Base-by-base conservation (phyloP, 169 alveolate genomes). In the Theileria orientalis region DNA sequence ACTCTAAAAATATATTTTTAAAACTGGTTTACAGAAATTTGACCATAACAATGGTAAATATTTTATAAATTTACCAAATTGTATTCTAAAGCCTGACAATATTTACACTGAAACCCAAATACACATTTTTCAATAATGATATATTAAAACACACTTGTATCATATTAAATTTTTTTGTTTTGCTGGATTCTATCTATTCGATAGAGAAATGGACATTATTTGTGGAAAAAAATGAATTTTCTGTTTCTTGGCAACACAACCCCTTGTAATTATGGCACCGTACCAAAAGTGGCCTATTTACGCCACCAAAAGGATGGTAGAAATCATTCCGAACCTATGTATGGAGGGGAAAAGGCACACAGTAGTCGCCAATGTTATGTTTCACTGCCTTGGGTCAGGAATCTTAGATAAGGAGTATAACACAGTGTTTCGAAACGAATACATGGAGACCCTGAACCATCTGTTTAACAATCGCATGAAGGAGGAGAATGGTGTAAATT, bases 301-400 rank as follows among this genome's bases (percentile, higher is more conserved):
- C 69, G 89, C 85, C 60, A 57, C 83, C 21, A 74, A 74, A 37
- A 71, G 84, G 32, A 29, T 82, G 70, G 71, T 54, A 21, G 84
- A 72, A 25, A 49, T 82, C 29, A 42, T 82, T 19, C 89, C 89
- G 37, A 56, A 68, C n/a, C 84, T 82, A 14, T 82, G 89, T 29
- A 46, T 71, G 33, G 1, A 40, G 11, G 89, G 89, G 1, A 74
- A 82, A 7, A 23, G 46, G 21, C 82, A 73, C 52, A 73, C 84
- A 0, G 41, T 82, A 11, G 89, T 82, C 1, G 78, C 89, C 1
- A 82, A 82, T 35, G 78, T 82, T 2, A 29, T 82, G 9, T 82
- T 82, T 63, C 89, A 82, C 74, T 74, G 46, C 69, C 33, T 74
- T 14, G 84, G 80, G 46, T 57, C 77, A 2, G 74, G 40, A 7